Base-by-base conservation (phyloP, 768 basidiomycete species). In the Agaricus blazei region DNA sequence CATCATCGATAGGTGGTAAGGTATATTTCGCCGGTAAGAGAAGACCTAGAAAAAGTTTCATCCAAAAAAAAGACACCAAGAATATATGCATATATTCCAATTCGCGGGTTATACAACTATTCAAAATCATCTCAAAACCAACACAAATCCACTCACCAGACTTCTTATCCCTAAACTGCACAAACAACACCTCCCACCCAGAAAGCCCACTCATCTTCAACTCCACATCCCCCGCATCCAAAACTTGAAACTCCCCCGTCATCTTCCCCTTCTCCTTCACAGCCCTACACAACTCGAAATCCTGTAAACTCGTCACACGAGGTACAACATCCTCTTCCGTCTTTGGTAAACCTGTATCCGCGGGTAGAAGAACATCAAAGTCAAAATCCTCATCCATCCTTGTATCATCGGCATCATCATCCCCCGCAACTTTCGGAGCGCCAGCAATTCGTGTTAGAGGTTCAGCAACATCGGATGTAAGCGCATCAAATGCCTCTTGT, bases 161-260 rank as follows among this genome's bases (percentile, higher is more conserved):
- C 36, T 73, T 69, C 43, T 67, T 67, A 63, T 86, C 79, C 60
- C 75, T 80, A 60, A 90, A 90, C 63, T 83, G 85, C 34, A 92
- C 63, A 61, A 81, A 90, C 19, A 91, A 58, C 12, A 68, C 69
- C 40, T 90, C 89, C 85, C 88, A 92, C 51, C 82, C 83, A 2
- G 66, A 64, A 49, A 88, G 68, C 3, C 75, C 69, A 50, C 75
- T 76, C 42, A 81, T 82, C 43, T 82, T 74, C 44, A 80, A 61
- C 46, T 65, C 66, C 58, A 66, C 73, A 23, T 64, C 62, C 14
- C 50, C 44, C 9, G 73, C 66, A 12, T 80, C 75, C 51, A 91
- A 65, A 2, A 73, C 64, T 51, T 84, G 81, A 65, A 83, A 89
- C 48, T 71, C 65, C 24, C 75, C 75, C 9, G 72, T 80, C 8